Evolutionary conservation across 2,329 filamentous ascomycete genomes (phyloP).

Genomic region (Talaromyces piceae): DNA sequence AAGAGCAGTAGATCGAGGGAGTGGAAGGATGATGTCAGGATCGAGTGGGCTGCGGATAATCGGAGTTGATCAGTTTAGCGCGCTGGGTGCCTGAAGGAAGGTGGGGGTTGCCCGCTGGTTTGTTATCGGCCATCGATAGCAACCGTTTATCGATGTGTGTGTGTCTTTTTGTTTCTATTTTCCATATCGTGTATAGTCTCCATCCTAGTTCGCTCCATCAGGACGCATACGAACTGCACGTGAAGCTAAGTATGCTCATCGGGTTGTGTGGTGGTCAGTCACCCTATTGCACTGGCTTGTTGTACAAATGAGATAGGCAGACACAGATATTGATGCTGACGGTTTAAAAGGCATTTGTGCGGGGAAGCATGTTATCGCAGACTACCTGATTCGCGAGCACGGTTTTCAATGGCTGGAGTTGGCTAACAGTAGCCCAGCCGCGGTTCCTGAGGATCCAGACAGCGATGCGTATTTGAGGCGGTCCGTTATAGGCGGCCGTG

Average conservation of each 20-base stretch:
- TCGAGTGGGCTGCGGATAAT: neutral
- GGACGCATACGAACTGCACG: neutral
- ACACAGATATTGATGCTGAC: slow-evolving; percentile 16
- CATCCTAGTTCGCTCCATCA: neutral
- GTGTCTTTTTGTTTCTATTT: neutral
- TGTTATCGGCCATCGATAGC: neutral
- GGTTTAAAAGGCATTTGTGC: slow-evolving; percentile 91
- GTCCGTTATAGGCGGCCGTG: slow-evolving; percentile 16
- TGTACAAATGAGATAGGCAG: neutral
- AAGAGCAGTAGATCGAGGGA: neutral
- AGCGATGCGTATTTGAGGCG: slow-evolving; percentile 22
- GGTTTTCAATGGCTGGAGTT: slow-evolving; percentile 70
- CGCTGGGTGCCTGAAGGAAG: neutral
- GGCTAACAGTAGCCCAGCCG: slow-evolving; percentile 21
- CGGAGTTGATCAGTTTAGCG: neutral
- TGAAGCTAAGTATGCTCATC: slow-evolving; percentile 39
- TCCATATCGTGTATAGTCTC: no score
- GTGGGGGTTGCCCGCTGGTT: neutral
- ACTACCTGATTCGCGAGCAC: slow-evolving; percentile 78
- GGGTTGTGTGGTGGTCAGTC: slow-evolving; percentile 44
- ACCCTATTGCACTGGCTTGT: neutral
- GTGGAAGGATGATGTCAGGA: neutral
- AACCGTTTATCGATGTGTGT: neutral
- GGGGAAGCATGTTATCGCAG: slow-evolving; percentile 82
- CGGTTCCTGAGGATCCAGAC: slow-evolving; percentile 18